These are phyloP conservation scores for Trichothecium roseum DNA, from an alignment of 2,329 filamentous ascomycete species.

Conservation along the genomic window DNA sequence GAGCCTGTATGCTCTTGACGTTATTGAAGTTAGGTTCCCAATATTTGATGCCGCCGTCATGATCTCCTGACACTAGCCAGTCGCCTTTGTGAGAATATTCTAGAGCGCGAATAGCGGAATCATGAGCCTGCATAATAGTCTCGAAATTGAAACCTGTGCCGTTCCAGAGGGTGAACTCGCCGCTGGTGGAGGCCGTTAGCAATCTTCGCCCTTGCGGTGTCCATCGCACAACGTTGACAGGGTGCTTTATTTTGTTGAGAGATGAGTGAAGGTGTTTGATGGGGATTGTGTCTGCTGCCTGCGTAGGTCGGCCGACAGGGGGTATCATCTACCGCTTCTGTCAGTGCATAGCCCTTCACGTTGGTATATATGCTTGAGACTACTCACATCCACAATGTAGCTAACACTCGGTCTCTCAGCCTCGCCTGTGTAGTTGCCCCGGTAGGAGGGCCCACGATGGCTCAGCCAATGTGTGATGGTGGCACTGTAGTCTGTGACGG, in stretches of 20 bases:
- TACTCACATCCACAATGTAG: conserved; percentile 76
- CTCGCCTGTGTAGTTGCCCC: conserved; percentile 61
- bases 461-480: conserved; percentile 89
- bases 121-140: conserved; percentile 97
- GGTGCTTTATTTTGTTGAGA: conserved; percentile 95
- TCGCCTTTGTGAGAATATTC: conserved; percentile 93
- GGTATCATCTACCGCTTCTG: conserved; percentile 65
- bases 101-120: conserved; percentile 71
- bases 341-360: conserved; percentile 7
- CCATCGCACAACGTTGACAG: conserved; percentile 94
- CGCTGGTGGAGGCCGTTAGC: conserved; percentile 88
- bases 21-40: conserved; percentile 99
- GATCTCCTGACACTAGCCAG: conserved; percentile 92
- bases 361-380: neutral
- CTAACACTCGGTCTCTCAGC: conserved; percentile 76
- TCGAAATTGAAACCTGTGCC: conserved; percentile 99
- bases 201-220: conserved; percentile 89
- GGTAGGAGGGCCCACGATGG: conserved; percentile 59
- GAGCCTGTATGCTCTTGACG: conserved; percentile 86
- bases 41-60: conserved; percentile 93
- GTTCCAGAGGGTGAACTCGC: conserved; percentile 98
- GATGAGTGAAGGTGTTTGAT: conserved; percentile 97
- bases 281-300: conserved; percentile 77
- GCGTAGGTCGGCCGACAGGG: conserved; percentile 62
- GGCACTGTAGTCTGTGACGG: conserved; percentile 87